Base-by-base conservation (phyloP, 257 asterid genomes). In the Linderniella brevidens region DNA sequence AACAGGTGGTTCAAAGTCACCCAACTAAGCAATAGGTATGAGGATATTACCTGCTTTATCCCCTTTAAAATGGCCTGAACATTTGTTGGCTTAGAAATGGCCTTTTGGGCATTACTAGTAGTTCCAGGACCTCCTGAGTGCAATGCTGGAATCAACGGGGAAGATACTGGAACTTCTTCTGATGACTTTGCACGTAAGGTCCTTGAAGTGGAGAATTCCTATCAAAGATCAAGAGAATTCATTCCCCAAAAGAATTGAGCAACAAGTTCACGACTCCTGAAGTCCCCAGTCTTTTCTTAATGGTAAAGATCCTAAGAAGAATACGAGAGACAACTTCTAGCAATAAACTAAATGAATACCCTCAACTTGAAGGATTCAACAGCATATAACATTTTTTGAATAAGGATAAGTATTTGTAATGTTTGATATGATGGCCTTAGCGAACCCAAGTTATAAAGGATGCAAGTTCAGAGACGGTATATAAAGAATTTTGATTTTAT, bases 61-160 rank as follows among this genome's bases (percentile, higher is more conserved):
- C 78, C 75, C 78, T 83, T 87, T 58, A 87, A 54, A 63, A 83
- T 61, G 14, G 97, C 93, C 66, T 83, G 97, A 52, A 87, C 97
- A 43, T 54, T 71, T 50, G 69, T 38, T 59, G 86, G 76, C 64
- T 76, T 87, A 39, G 74, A 18, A 29, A 68, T 61, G 52, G 74
- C 57, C 80, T 64, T 80, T 51, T 67, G 92, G 47, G 87, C 66
- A 66, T 80, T 86, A n/a, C n/a, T n/a, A 45, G 76, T 55, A 61
- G 48, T 68, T 46, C 36, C 19, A 44, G 19, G 19, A 48, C 87
- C 86, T 49, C 73, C 66, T 53, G 80, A 53, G 20, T 92, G 72
- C 55, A 83, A 59, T 46, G 61, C 76, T 20, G 94, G 82, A 53
- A 76, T 60, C 44, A 86, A 68, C 37, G 95, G 97, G 40, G 97